A percentile compares a stretch with the other conserved stretches of the same genome.
Evolutionary conservation across 805 yeast genomes (phyloP).

Genomic region (Saturnispora diversa): DNA sequence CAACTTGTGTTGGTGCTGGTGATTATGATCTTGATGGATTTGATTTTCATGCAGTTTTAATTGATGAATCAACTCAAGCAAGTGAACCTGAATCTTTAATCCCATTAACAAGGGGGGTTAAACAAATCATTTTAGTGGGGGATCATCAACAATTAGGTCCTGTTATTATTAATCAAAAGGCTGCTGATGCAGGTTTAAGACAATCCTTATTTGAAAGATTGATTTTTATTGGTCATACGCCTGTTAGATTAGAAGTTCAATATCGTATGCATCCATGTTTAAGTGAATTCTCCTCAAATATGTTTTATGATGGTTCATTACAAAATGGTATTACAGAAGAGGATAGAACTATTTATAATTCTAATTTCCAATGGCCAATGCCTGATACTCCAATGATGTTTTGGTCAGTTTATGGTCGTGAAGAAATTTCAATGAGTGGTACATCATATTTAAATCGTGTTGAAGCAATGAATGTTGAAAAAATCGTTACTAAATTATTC

Average conservation of each 20-base stretch:
- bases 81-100: conserved; percentile 87
- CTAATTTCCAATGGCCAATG: conserved; percentile 88
- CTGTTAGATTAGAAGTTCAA: conserved; percentile 82
- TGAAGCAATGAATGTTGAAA: conserved; percentile 85
- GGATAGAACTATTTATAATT: conserved; percentile 47
- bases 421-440: conserved; percentile 78
- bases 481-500: conserved; percentile 62
- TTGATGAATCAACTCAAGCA: conserved; percentile 92
- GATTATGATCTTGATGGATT: conserved; percentile 51
- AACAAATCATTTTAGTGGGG: conserved; percentile 81
- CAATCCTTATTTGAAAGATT: conserved; percentile 86
- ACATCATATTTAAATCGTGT: conserved; percentile 75
- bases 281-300: conserved; percentile 80
- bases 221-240: conserved; percentile 72
- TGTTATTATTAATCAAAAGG: conserved; percentile 69
- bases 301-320: conserved; percentile 86
- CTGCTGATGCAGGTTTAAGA: conserved; percentile 78
- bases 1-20: conserved; percentile 91
- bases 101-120: conserved; percentile 83
- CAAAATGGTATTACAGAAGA: conserved; percentile 86
- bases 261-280: conserved; percentile 91
- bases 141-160: conserved; percentile 97
- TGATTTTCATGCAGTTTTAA: conserved; percentile 68
- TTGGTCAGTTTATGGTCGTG: conserved; percentile 85
- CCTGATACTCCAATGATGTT: conserved; percentile 87